Conservation (phyloP, 2,329 filamentous ascomycete species). For the Xenoacremonium recifei region DNA sequence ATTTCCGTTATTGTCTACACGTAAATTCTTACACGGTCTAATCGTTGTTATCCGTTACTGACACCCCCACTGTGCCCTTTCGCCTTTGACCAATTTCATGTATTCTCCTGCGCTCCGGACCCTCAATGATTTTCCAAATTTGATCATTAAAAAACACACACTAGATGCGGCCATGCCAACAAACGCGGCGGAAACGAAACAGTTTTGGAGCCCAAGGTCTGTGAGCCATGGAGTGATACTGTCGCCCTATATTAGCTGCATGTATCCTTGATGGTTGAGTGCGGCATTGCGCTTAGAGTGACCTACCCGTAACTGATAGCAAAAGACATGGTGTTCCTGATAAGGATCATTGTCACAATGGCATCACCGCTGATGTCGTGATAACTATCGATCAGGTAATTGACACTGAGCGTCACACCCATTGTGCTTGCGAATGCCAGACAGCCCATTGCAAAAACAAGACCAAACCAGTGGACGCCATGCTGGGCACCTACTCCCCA, state of each 20-base stretch:
- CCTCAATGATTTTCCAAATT: constrained; percentile 39
- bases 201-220: constrained; percentile 40
- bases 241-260: constrained; percentile 1
- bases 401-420: constrained; percentile 36
- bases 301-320: constrained; percentile 31
- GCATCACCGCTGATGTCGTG: constrained; percentile 39
- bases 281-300: fast-evolving
- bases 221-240: constrained; percentile 48
- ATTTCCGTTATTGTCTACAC: not conserved
- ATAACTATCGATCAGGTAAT: constrained; percentile 42
- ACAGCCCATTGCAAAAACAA: constrained; percentile 39
- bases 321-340: constrained; percentile 38
- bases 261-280: fast-evolving
- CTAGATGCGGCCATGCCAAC: constrained; percentile 37
- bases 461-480: constrained; percentile 40
- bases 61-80: constrained; percentile 3
- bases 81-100: constrained; percentile 9
- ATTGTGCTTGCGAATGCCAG: constrained; percentile 33
- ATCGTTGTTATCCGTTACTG: not conserved
- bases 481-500: constrained; percentile 36
- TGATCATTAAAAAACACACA: constrained; percentile 45
- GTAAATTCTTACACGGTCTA: not conserved
- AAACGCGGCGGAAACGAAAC: constrained; percentile 41
- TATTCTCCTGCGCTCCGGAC: constrained; percentile 14
- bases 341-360: constrained; percentile 38